These are phyloP conservation scores for Geum urbanum DNA, from an alignment of 306 rosid genomes.

Conservation along the genomic window DNA sequence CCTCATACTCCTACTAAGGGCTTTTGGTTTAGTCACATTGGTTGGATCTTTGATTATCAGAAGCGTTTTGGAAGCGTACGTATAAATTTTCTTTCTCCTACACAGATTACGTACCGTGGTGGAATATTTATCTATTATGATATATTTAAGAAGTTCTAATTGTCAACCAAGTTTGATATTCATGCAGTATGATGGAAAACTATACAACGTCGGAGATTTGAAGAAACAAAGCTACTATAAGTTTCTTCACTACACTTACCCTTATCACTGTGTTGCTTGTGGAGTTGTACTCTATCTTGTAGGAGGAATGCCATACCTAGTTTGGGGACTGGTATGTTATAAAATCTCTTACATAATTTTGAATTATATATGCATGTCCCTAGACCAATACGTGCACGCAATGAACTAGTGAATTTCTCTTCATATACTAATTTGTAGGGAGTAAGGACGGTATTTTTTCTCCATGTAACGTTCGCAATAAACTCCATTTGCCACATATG, in stretches of 20 bases:
- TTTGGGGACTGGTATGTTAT: too few species aligned
- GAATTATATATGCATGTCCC: too few species aligned
- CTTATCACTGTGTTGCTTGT: conserved; percentile 65
- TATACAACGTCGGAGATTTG: conserved; percentile 65
- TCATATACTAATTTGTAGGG: too few species aligned
- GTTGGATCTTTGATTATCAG: conserved; percentile 70
- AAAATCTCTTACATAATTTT: too few species aligned
- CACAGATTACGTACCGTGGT: background rate
- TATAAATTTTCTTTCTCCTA: conserved; percentile 11
- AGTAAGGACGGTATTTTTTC: conserved; percentile 53
- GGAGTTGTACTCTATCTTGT: conserved; percentile 8
- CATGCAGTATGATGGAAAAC: conserved; percentile 59
- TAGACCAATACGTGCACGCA: too few species aligned
- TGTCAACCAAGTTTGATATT: background rate
- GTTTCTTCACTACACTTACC: conserved; percentile 53
- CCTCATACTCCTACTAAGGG: conserved; percentile 88
- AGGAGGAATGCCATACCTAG: too few species aligned
- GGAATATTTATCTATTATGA: too few species aligned
- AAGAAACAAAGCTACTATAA: conserved; percentile 60
- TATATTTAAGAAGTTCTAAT: too few species aligned
- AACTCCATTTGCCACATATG: conserved; percentile 87
- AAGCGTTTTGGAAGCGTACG: conserved; percentile 62
- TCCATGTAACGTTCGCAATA: conserved; percentile 77
- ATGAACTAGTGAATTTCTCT: too few species aligned
- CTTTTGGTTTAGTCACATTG: conserved; percentile 84